A percentile compares a stretch with the other conserved stretches of the same genome.
These are phyloP conservation scores for Termitomyces eurrhizus DNA, from an alignment of 768 basidiomycete genomes.

Conservation along the genomic window DNA sequence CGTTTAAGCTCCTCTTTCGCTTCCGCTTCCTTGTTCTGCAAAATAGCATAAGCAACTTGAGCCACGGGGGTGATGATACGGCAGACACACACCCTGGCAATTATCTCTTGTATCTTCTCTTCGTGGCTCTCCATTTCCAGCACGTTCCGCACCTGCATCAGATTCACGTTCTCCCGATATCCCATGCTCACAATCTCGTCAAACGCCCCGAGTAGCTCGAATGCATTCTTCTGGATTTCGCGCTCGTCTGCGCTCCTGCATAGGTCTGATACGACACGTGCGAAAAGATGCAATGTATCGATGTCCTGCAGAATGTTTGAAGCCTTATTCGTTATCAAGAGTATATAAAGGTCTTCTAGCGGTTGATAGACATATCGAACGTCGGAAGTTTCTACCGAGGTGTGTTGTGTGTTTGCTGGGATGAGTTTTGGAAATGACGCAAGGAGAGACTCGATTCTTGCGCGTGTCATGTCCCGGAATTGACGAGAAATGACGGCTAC, in stretches of 20 bases:
- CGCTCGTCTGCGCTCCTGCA: slow-evolving; percentile 84
- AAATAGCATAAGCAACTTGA: background rate
- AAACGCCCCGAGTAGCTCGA: slow-evolving; percentile 92
- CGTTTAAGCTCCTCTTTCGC: slow-evolving; percentile 99
- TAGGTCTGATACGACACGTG: slow-evolving; percentile 89
- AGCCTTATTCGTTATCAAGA: slow-evolving; percentile 97
- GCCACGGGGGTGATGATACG: background rate
- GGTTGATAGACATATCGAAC: slow-evolving; percentile 97
- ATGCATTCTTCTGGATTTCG: slow-evolving; percentile 86
- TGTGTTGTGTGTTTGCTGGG: slow-evolving; percentile 91
- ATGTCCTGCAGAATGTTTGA: slow-evolving; percentile 99
- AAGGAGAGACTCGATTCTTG: slow-evolving; percentile 92
- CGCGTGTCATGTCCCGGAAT: slow-evolving; percentile 88
- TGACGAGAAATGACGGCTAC: slow-evolving; percentile 94
- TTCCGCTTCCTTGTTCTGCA: slow-evolving; percentile 96
- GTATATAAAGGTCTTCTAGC: slow-evolving; percentile 93
- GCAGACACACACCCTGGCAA: slow-evolving; percentile 76
- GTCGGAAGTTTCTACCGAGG: slow-evolving; percentile 92
- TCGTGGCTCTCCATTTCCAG: slow-evolving; percentile 91
- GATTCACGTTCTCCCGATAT: slow-evolving; percentile 72
- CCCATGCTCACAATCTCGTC: slow-evolving; percentile 95
- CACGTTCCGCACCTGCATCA: slow-evolving; percentile 75
- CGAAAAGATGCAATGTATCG: slow-evolving; percentile 91
- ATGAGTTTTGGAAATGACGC: slow-evolving; percentile 98
- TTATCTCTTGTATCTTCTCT: slow-evolving; percentile 97